A percentile compares a stretch with the other conserved stretches of the same genome.
These are phyloP conservation scores for Linum trigynum DNA, from an alignment of 345 rosid genomes.

Conservation along the genomic window DNA sequence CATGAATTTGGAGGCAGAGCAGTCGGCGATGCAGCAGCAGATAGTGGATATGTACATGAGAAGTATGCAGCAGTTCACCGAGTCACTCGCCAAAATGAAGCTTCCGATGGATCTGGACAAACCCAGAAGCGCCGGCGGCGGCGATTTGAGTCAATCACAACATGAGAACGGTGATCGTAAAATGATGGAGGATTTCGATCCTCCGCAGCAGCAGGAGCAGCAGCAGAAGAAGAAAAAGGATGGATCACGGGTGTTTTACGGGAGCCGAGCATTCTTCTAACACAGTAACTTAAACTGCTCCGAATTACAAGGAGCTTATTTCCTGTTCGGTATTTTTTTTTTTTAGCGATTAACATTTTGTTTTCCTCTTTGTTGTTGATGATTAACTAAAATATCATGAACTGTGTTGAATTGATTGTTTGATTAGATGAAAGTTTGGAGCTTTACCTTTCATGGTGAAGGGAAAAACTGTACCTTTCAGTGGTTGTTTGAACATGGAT, in stretches of 20 bases:
- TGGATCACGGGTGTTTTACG: constrained; percentile 81
- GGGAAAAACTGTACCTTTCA: no score
- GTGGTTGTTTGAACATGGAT: no score
- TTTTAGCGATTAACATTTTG: no score
- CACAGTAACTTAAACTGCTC: not conserved
- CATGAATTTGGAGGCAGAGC: constrained; percentile 51
- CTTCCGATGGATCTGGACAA: constrained; percentile 78
- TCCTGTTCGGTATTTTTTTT: not conserved
- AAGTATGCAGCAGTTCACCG: constrained; percentile 86
- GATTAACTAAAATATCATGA: no score
- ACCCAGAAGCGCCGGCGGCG: constrained; percentile 22
- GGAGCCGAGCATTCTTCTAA: constrained; percentile 94
- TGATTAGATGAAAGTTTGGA: no score
- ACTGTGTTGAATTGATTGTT: no score
- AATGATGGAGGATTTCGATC: not conserved
- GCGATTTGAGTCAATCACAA: constrained; percentile 30
- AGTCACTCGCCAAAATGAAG: constrained; percentile 85
- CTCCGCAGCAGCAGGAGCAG: constrained; percentile 12
- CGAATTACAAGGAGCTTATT: not conserved
- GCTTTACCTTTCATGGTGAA: no score
- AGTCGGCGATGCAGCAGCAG: constrained; percentile 84
- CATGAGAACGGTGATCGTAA: not conserved
- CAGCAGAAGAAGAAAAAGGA: constrained; percentile 65
- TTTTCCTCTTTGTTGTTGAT: no score
- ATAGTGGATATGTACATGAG: constrained; percentile 98